Conservation (phyloP, 1,284 basidiomycete species). For the Puccinia coronata region DNA sequence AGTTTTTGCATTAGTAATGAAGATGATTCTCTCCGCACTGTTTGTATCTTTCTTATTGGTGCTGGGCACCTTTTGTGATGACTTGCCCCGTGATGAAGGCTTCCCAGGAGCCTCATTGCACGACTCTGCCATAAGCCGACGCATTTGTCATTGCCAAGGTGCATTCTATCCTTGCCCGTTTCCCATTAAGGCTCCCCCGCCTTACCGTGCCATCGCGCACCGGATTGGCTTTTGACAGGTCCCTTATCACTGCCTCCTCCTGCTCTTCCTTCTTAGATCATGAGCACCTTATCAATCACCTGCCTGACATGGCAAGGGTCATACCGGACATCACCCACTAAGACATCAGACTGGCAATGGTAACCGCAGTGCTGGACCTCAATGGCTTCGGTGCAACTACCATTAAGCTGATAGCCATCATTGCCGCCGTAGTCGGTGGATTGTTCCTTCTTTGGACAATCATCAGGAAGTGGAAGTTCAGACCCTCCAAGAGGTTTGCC, state of each 20-base stretch:
- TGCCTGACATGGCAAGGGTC: not conserved
- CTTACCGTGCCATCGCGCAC: not conserved
- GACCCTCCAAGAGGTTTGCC: conserved; percentile 26
- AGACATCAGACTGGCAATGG: no score
- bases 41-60: conserved; percentile 23
- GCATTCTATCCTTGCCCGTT: not conserved
- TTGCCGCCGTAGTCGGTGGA: not conserved
- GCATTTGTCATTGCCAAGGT: not conserved
- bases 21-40: not conserved
- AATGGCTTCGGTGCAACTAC: conserved; percentile 26
- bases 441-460: conserved; percentile 43
- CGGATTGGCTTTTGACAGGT: not conserved
- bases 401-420: conserved; percentile 28
- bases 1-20: not conserved
- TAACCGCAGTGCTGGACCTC: not conserved
- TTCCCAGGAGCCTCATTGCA: not conserved
- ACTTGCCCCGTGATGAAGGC: not conserved
- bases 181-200: not conserved
- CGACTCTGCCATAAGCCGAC: not conserved
- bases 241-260: not conserved
- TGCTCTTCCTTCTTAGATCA: not conserved
- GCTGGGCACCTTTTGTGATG: conserved; percentile 28
- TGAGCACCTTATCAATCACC: not conserved
- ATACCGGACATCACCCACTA: not conserved
- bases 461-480: conserved; percentile 47